These are phyloP conservation scores for Cladosporium halotolerans DNA, from an alignment of 2,329 filamentous ascomycete genomes.

Conservation along the genomic window DNA sequence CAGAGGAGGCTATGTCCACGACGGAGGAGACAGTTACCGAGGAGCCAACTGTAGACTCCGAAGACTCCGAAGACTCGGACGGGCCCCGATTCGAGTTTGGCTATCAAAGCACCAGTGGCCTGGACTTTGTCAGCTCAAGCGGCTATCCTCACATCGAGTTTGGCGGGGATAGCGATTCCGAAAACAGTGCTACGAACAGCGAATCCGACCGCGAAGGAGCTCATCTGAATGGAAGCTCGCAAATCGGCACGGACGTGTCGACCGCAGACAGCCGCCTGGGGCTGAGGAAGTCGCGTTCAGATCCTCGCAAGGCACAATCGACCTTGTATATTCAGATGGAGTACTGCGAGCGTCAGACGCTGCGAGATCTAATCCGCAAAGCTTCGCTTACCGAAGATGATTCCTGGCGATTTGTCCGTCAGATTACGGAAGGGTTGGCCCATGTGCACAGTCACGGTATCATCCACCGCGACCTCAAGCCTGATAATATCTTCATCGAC, in stretches of 20 bases:
- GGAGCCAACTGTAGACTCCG: constrained; percentile 28
- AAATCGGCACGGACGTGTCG: neutral
- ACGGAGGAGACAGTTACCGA: constrained; percentile 15
- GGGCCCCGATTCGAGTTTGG: constrained; percentile 55
- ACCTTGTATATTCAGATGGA: constrained; percentile 98
- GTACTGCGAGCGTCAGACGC: constrained; percentile 88
- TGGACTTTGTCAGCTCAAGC: constrained; percentile 91
- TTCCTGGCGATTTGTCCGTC: constrained; percentile 83
- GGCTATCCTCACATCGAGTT: constrained; percentile 73
- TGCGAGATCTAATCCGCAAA: constrained; percentile 78
- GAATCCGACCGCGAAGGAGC: neutral
- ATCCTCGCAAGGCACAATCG: constrained; percentile 52
- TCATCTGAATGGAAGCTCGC: neutral
- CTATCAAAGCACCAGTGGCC: constrained; percentile 60
- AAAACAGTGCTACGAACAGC: constrained; percentile 16
- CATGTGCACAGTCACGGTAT: constrained; percentile 89
- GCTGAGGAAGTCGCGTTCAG: constrained; percentile 41
- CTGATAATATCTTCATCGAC: constrained; percentile 96
- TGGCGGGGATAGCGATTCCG: constrained; percentile 50
- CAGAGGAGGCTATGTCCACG: constrained; percentile 24
- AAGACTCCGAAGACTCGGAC: constrained; percentile 44
- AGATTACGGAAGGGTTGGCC: constrained; percentile 80
- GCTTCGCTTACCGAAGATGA: constrained; percentile 67
- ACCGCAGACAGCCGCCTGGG: constrained; percentile 6
- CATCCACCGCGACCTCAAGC: constrained; percentile 92